Conservation (phyloP, 1,139 yeast species). For the Pichia sp. region DNA sequence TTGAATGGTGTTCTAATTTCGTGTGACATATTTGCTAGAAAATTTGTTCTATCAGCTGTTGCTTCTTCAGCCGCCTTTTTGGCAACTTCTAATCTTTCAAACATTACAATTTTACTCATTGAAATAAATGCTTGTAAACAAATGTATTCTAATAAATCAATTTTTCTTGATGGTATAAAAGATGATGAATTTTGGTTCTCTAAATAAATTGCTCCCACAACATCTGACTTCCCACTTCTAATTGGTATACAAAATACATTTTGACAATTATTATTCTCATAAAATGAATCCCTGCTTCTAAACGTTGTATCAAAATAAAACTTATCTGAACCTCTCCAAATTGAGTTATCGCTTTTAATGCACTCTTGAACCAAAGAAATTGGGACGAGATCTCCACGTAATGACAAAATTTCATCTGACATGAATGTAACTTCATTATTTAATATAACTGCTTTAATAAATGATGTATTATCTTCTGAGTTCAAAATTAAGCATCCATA, state of each 20-base stretch:
- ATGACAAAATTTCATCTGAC: constrained; percentile 37
- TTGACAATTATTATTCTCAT: constrained; percentile 32
- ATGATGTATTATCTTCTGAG: constrained; percentile 33
- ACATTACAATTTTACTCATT: constrained; percentile 42
- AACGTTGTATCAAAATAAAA: constrained; percentile 34
- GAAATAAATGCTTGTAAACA: constrained; percentile 54
- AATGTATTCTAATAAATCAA: constrained; percentile 40
- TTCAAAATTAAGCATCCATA: constrained; percentile 30
- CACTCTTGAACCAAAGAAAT: constrained; percentile 37
- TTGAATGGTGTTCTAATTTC: constrained; percentile 56
- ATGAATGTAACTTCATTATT: constrained; percentile 33
- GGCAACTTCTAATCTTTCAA: constrained; percentile 46
- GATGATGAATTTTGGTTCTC: constrained; percentile 30
- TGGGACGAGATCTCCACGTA: constrained; percentile 43
- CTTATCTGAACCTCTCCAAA: constrained; percentile 36
- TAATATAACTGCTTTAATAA: constrained; percentile 42
- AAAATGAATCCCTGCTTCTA: constrained; percentile 39
- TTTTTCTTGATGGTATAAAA: constrained; percentile 30
- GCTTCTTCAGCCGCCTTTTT: constrained; percentile 55
- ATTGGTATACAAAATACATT: constrained; percentile 45
- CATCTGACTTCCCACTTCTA: constrained; percentile 35
- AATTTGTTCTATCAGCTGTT: constrained; percentile 52
- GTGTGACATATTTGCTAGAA: constrained; percentile 56
- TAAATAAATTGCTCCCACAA: constrained; percentile 44
- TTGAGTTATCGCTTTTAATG: constrained; percentile 35